A percentile compares a stretch with the other conserved stretches of the same genome.
phyloP scores from a whole-genome alignment of 257 asterid genomes.

The Lycium ferocissimum region DNA sequence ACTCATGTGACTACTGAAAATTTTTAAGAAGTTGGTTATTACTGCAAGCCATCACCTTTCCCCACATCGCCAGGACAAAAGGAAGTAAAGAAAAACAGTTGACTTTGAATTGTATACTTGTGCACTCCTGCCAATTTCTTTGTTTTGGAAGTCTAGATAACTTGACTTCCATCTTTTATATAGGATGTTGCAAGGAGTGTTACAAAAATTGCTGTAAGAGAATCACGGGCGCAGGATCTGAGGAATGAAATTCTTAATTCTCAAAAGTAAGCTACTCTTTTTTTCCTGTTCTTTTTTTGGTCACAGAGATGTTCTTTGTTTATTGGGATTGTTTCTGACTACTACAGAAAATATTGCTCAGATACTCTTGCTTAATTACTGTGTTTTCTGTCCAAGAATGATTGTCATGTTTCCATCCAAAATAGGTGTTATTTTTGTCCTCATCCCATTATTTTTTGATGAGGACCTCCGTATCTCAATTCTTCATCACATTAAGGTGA shows the following conservation, averaged over 20 bases:
- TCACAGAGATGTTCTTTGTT: neutral
- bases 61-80: neutral
- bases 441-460: neutral
- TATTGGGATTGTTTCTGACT: neutral
- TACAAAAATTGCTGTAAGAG: constrained; percentile 80
- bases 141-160: neutral
- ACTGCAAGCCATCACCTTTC: neutral
- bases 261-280: constrained; percentile 66
- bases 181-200: constrained; percentile 96
- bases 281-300: neutral
- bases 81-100: neutral
- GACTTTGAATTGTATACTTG: neutral
- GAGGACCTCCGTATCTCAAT: neutral
- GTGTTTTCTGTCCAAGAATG: neutral
- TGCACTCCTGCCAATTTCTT: neutral
- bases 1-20: neutral
- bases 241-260: constrained; percentile 95
- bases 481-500: neutral
- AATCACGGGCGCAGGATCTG: constrained; percentile 89
- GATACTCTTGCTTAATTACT: neutral
- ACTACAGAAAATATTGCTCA: neutral
- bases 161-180: constrained; percentile 30
- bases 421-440: neutral
- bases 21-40: neutral
- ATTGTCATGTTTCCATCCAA: neutral